Conservation (phyloP, 495 filamentous ascomycete genomes). For the Penicillium cinerascens region DNA sequence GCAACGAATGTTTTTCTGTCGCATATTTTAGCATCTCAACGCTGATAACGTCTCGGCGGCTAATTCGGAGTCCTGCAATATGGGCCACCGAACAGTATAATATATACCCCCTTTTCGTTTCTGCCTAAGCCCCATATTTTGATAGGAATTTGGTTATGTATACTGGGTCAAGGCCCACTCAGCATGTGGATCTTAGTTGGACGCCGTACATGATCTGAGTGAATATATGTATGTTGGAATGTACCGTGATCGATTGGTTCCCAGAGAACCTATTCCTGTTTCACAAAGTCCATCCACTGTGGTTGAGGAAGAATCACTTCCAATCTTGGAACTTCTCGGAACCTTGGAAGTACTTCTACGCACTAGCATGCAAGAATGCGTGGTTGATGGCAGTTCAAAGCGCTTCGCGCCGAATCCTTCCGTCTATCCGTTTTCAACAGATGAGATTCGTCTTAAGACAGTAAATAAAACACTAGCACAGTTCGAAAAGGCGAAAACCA, state of each 20-base stretch:
- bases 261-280: neutral
- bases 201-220: neutral
- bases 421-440: conserved; percentile 27
- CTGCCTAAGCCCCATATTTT: neutral
- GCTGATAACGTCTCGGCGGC: neutral
- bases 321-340: too few species aligned
- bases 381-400: neutral
- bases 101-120: neutral
- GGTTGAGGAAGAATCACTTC: too few species aligned
- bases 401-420: neutral
- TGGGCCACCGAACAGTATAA: neutral
- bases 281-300: neutral
- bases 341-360: neutral
- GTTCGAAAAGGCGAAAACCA: conserved; percentile 43
- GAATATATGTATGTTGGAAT: neutral
- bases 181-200: neutral
- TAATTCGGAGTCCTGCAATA: neutral
- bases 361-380: neutral
- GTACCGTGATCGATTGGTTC: neutral
- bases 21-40: neutral
- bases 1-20: neutral
- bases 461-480: conserved; percentile 37
- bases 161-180: neutral
- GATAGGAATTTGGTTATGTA: neutral
- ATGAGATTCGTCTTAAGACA: conserved; percentile 34